Conservation (phyloP, 306 rosid genomes). For the Begonia masoniana region DNA sequence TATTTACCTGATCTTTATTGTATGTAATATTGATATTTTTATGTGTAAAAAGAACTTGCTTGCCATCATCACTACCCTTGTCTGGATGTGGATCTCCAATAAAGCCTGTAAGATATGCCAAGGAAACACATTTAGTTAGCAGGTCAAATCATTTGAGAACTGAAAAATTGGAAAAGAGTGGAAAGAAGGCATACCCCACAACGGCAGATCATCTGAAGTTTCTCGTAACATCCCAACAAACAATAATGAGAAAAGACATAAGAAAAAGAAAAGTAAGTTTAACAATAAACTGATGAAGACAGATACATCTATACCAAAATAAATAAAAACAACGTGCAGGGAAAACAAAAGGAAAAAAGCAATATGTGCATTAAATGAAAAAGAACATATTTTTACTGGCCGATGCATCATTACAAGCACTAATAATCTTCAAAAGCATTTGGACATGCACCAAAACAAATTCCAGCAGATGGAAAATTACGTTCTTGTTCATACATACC, state of each 20-base stretch:
- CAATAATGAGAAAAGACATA: slow-evolving; percentile 21
- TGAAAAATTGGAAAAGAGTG: background rate
- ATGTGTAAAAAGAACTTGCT: slow-evolving; percentile 82
- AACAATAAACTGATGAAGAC: slow-evolving; percentile 1
- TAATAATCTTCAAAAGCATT: no score
- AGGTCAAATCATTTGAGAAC: background rate
- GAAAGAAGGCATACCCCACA: slow-evolving; percentile 67
- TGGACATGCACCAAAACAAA: no score
- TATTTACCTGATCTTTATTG: slow-evolving; percentile 89
- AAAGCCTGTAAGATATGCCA: slow-evolving; percentile 44
- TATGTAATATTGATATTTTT: slow-evolving; percentile 56
- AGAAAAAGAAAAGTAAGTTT: slow-evolving; percentile 24
- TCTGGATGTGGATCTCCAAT: slow-evolving; percentile 80
- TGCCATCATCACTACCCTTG: slow-evolving; percentile 66
- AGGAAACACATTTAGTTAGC: background rate
- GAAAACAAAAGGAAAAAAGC: background rate
- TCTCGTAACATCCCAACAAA: slow-evolving; percentile 20
- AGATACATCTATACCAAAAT: slow-evolving; percentile 1
- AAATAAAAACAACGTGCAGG: background rate
- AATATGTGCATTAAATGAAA: no score
- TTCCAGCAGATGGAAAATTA: no score
- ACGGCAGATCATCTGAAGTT: slow-evolving; percentile 88
- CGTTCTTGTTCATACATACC: slow-evolving; percentile 62
- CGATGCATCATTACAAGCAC: no score
- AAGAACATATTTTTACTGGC: no score